Percentiles rank a stretch among this genome's conserved stretches.
Conservation (phyloP, 495 filamentous ascomycete species). For the Aspergillus nanangensis region DNA sequence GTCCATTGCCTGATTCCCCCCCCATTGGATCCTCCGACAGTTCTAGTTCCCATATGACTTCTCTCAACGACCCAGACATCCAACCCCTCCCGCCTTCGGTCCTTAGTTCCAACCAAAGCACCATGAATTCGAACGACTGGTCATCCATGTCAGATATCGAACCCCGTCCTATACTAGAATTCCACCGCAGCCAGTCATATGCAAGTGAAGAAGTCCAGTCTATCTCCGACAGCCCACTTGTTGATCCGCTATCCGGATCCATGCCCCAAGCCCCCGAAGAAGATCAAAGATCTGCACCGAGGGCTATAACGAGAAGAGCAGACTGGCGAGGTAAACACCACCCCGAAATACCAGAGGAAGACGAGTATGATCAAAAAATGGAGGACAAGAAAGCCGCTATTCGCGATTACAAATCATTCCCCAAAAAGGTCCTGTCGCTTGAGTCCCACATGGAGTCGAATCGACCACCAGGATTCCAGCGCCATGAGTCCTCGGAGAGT, state of each 20-base stretch:
- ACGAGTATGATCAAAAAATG: constrained; percentile 40
- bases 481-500: constrained; percentile 75
- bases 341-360: constrained; percentile 30
- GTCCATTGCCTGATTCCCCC: constrained; percentile 54
- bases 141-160: constrained; percentile 29
- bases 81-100: constrained; percentile 43
- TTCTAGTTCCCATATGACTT: constrained; percentile 25
- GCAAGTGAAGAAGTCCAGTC: constrained; percentile 22
- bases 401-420: constrained; percentile 39
- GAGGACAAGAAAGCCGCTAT: constrained; percentile 42
- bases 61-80: constrained; percentile 31
- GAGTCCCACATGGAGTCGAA: constrained; percentile 31
- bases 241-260: constrained; percentile 19
- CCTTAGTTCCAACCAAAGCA: constrained; percentile 32
- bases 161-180: constrained; percentile 14
- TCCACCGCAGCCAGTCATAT: constrained; percentile 22
- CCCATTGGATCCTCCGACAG: constrained; percentile 28
- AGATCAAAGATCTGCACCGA: constrained; percentile 41
- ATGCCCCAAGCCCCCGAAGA: constrained; percentile 18
- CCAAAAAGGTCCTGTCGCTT: constrained; percentile 41
- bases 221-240: constrained; percentile 12
- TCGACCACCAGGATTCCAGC: constrained; percentile 40
- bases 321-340: constrained; percentile 35
- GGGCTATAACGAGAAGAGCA: constrained; percentile 38
- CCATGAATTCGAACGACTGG: constrained; percentile 29